phyloP scores from a whole-genome alignment of 306 rosid genomes.

The Quercus parvula region DNA sequence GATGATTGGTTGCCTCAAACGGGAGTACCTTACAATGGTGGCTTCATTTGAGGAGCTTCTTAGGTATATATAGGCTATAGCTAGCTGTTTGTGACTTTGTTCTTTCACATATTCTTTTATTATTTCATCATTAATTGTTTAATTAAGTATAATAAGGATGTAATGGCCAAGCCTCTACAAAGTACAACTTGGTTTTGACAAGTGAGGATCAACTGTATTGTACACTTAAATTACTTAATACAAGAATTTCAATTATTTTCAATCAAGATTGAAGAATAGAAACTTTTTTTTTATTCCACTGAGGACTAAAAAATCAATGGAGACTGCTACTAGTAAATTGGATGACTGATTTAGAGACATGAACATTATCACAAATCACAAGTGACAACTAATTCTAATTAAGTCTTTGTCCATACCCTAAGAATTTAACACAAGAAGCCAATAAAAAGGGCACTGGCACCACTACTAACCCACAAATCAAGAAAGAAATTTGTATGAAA shows the following conservation, averaged over 20 bases:
- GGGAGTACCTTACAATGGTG: conserved; percentile 53
- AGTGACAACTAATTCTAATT: not conserved
- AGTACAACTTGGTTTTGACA: not conserved
- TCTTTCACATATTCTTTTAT: not conserved
- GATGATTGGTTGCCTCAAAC: conserved; percentile 61
- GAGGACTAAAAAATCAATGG: not conserved
- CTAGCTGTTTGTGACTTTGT: not conserved
- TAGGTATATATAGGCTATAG: not conserved
- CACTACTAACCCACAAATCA: not conserved
- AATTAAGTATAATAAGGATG: not conserved
- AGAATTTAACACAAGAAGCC: not conserved
- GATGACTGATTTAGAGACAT: not conserved
- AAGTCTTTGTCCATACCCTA: not conserved
- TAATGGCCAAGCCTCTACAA: not conserved
- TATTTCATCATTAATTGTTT: not conserved
- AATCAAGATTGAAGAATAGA: not conserved
- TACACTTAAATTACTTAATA: not conserved
- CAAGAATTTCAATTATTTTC: not conserved
- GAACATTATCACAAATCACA: no score
- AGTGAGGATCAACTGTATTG: not conserved
- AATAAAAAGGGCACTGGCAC: not conserved
- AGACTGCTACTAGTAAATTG: not conserved
- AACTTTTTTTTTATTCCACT: not conserved
- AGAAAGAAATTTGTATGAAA: not conserved
- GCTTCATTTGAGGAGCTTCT: conserved; percentile 23